Evolutionary conservation across 305 asterid genomes (phyloP), one percentile per base, ranked within the genome.

Genomic region (Petunia hybrid): DNA sequence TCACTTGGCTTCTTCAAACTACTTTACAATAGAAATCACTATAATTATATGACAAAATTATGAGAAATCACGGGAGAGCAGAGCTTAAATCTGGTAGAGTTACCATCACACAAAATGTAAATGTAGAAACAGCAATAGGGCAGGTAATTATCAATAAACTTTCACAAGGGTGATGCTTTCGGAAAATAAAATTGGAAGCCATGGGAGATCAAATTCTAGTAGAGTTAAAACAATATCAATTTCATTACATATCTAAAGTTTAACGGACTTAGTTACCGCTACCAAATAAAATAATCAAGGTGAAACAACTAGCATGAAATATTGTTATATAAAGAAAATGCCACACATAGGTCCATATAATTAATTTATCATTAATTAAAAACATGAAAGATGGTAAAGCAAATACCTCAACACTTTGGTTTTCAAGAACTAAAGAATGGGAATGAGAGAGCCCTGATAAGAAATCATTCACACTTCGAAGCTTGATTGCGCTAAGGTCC

Each of bases 321-420:
- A 51, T 2, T 14, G 12, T 51, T 13, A 8, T 2, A 51, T 0
- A 9, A 51, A 51, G 2, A 10, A 51, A 51, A 9, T 10, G 4
- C 4, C 57, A 53, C 57, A 53, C n/a, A 53, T 53, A 10, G 3
- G 12, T 53, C 57, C 57, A 53, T 35, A 7, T 3, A 1, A 59
- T 2, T 1, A 6, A 61, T 31, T 31, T 7, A 12, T 22, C 40
- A 62, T n/a, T 10, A 51, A 13, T 38, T 6, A 41, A 14, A 14
- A 12, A 22, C 4, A 69, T 22, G 41, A 0, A 64, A 68, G 8
- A 12, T 31, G 46, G 70, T 51, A 55, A 76, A 3, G 73, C 8
- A 64, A 59, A 10, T 87, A 91, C 98, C 95, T 94, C 93, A 76
- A 93, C 85, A 80, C 91, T 91, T 60, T 86, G 87, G 80, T 84